Evolutionary conservation across 805 yeast species (phyloP), one percentile per base, ranked within the genome.

Genomic region (Candida chilensis): DNA sequence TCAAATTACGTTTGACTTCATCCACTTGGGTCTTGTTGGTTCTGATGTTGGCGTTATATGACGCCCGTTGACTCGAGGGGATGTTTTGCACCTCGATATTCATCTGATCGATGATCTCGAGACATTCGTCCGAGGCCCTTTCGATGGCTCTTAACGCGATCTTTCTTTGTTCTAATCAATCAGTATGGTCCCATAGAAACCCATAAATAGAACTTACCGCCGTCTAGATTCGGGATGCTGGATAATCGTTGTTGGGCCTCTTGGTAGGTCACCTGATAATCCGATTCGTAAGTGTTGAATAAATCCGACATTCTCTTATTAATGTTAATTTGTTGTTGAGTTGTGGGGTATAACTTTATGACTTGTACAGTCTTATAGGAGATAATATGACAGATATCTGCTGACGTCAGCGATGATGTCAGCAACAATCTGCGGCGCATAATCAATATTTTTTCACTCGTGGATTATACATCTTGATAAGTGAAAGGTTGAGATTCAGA

Each of bases 41-140:
- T 39, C 97, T 75, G 22, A 87, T 59, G 42, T 80, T 80, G 18
- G 88, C 62, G 49, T 88, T 87, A 47, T 70, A 80, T 5, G 71
- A 54, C 0, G 92, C 73, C 38, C 96, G 63, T 37, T 63, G 72
- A 37, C 56, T 72, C 36, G 90, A 78, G n/a, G 95, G 85, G 20
- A 86, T 67, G 44, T 78, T 79, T 48, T 80, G 87, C 2, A 88
- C 80, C 50, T 90, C 97, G 25, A 90, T 65, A 17, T 76, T 76
- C 78, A 92, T 78, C 41, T 90, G 94, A 40, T 88, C 96, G 27
- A 86, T 54, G 24, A 84, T 65, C 47, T 84, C 94, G 32, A 75
- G 68, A 21, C 81, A 79, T 46, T 85, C 95, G 42, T 85, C 95
- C n/a, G 81, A 62, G 13, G 79, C 69, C 27, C 66, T 61, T 45